These are phyloP conservation scores for Casuarina equisetifolia DNA, from an alignment of 306 rosid genomes.

Conservation along the genomic window DNA sequence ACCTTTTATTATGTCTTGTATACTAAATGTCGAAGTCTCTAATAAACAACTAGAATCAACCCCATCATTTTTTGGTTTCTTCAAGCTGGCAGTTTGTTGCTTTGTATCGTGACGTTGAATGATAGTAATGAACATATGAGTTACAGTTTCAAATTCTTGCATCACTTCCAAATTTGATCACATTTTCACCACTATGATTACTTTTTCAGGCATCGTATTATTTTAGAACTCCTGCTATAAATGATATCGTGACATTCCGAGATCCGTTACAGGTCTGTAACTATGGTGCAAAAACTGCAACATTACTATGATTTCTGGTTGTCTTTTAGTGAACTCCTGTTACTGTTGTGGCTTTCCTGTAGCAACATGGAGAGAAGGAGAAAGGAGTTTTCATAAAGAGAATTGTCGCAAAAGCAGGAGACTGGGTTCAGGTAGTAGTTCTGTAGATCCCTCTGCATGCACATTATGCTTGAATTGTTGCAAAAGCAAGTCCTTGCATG, in stretches of 20 bases:
- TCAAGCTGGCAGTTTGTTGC: background rate
- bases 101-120: background rate
- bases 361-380: slow-evolving; percentile 49
- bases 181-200: slow-evolving; percentile 2
- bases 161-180: slow-evolving; percentile 22
- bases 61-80: background rate
- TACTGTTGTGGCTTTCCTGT: slow-evolving; percentile 34
- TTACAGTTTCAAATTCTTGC: slow-evolving; percentile 1
- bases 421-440: slow-evolving; percentile 64
- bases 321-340: slow-evolving; percentile 19
- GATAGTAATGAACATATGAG: background rate
- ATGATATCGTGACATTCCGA: slow-evolving; percentile 68
- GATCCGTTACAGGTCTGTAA: slow-evolving; percentile 78
- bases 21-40: background rate
- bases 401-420: slow-evolving; percentile 87
- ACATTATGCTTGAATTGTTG: slow-evolving; percentile 5
- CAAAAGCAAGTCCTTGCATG: background rate
- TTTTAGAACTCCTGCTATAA: slow-evolving; percentile 63
- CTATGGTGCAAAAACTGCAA: slow-evolving; percentile 18
- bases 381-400: slow-evolving; percentile 66
- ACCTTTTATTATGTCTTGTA: background rate
- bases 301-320: slow-evolving; percentile 15
- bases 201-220: slow-evolving; percentile 69
- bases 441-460: background rate
- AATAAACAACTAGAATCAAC: background rate